A percentile compares a stretch with the other conserved stretches of the same genome.
phyloP scores from a whole-genome alignment of 768 basidiomycete genomes.

The Macrocybe gigantea region DNA sequence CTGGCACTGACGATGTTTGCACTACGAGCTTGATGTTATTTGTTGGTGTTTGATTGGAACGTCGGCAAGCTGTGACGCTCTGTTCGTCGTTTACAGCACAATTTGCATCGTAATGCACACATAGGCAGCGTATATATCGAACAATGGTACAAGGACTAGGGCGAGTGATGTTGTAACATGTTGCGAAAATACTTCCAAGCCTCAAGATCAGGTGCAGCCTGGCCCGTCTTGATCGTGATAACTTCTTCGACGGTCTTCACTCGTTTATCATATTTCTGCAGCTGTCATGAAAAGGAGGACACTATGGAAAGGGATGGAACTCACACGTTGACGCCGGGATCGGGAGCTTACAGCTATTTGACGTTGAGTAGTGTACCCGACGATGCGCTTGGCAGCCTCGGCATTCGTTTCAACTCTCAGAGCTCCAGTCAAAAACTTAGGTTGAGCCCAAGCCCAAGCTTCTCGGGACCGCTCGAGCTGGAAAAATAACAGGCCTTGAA shows the following conservation, averaged over 20 bases:
- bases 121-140: no score
- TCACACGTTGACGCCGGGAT: constrained; percentile 1
- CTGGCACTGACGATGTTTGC: no score
- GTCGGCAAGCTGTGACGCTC: no score
- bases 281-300: neutral
- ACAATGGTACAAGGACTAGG: no score
- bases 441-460: constrained; percentile 1
- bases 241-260: neutral
- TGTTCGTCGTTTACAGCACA: no score
- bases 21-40: no score
- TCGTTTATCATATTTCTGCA: constrained; percentile 2
- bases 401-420: neutral
- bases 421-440: neutral
- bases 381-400: neutral
- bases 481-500: neutral
- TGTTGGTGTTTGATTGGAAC: no score
- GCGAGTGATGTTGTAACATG: constrained; percentile 1
- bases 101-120: no score
- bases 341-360: neutral
- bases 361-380: neutral
- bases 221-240: neutral
- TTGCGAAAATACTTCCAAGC: constrained; percentile 4
- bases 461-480: constrained; percentile 5
- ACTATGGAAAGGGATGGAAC: neutral
- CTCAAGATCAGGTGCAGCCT: constrained; percentile 1